phyloP scores from a whole-genome alignment of 2,329 filamentous ascomycete species.

The Zopfia rhizophila region DNA sequence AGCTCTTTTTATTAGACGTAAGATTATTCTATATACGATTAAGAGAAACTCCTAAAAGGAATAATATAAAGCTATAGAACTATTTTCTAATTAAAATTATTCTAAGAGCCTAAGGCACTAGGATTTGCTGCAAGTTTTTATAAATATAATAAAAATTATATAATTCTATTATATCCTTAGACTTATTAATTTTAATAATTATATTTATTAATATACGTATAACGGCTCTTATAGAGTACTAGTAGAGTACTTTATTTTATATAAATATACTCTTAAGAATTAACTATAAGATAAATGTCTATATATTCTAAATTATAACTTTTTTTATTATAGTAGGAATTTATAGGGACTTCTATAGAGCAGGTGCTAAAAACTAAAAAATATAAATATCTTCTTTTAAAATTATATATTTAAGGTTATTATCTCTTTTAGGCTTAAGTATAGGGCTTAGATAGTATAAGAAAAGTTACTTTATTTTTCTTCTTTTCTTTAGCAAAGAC shows the following conservation, averaged over 20 bases:
- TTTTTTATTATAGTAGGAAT: neutral
- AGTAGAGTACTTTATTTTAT: constrained; percentile 7
- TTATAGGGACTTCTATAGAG: constrained; percentile 6
- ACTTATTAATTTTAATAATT: constrained; percentile 14
- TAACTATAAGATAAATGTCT: constrained; percentile 7
- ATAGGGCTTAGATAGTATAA: constrained; percentile 4
- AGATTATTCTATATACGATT: constrained; percentile 9
- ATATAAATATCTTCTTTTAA: constrained; percentile 10
- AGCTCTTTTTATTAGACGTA: constrained; percentile 4
- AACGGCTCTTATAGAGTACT: constrained; percentile 9
- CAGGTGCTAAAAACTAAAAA: constrained; percentile 4
- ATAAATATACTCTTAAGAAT: constrained; percentile 4
- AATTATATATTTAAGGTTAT: constrained; percentile 7
- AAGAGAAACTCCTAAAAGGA: constrained; percentile 9
- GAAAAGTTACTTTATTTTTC: constrained; percentile 5
- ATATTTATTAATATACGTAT: constrained; percentile 6
- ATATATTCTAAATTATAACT: constrained; percentile 1
- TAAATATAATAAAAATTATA: constrained; percentile 9
- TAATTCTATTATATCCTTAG: constrained; percentile 7
- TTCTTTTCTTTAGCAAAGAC: constrained; percentile 5
- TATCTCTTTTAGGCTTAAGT: neutral
- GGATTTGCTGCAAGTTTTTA: constrained; percentile 6
- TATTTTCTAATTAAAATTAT: constrained; percentile 9
- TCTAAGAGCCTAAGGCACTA: constrained; percentile 6
- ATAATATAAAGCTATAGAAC: constrained; percentile 11